Percentiles rank a stretch among this genome's conserved stretches.
Conservation (phyloP, 257 asterid genomes). For the Anisodus acutangulus region DNA sequence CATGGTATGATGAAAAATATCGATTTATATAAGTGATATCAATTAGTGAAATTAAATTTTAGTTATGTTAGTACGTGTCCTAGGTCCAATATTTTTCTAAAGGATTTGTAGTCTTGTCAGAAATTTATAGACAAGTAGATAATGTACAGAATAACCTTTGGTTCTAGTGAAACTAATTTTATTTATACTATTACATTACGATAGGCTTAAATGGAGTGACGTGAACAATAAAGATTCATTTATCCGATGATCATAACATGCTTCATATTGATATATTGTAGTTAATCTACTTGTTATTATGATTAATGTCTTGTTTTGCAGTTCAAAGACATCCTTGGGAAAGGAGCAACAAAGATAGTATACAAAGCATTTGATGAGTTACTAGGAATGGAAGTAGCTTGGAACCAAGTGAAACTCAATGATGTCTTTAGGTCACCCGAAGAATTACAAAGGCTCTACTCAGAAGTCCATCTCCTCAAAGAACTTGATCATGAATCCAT, state of each 20-base stretch:
- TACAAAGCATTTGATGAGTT: slow-evolving; percentile 75
- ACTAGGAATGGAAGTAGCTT: slow-evolving; percentile 77
- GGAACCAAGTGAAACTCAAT: slow-evolving; percentile 78
- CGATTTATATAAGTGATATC: neutral
- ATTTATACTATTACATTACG: no score
- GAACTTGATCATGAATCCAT: slow-evolving; percentile 68
- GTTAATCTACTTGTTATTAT: neutral
- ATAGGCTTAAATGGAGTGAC: neutral
- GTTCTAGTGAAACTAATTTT: neutral
- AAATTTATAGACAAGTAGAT: neutral
- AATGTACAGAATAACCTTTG: neutral
- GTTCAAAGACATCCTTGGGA: slow-evolving; percentile 85
- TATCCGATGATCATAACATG: neutral
- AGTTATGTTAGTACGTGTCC: neutral
- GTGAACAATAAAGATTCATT: neutral
- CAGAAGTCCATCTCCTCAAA: slow-evolving; percentile 81
- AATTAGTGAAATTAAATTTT: neutral
- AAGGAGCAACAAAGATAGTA: slow-evolving; percentile 80
- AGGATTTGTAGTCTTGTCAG: neutral
- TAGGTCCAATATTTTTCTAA: neutral
- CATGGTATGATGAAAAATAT: neutral
- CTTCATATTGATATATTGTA: neutral
- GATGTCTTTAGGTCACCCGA: slow-evolving; percentile 53
- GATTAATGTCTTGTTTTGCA: slow-evolving; percentile 33
- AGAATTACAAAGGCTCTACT: slow-evolving; percentile 66